Conservation (phyloP, 2,329 filamentous ascomycete species). For the Aureobasidium sp. region DNA sequence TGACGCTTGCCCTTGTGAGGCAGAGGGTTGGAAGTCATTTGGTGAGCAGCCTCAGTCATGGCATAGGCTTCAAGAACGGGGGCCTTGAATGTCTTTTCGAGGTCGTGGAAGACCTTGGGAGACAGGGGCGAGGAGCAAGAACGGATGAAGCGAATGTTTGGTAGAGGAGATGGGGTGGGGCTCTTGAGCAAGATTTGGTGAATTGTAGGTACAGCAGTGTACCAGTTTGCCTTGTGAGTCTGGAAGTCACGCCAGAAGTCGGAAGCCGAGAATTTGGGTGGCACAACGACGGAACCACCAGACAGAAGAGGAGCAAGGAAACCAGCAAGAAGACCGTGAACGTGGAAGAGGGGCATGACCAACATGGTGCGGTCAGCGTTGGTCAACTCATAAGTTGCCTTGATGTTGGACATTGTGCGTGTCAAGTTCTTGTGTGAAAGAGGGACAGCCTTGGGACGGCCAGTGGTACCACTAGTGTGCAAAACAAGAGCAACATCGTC, state of each 20-base stretch:
- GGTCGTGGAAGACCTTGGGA: conserved; percentile 71
- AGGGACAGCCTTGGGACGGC: conserved; percentile 76
- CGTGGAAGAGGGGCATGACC: conserved; percentile 87
- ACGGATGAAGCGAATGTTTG: conserved; percentile 75
- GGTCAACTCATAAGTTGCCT: conserved; percentile 67
- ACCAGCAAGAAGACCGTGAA: conserved; percentile 78
- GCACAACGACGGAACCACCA: conserved; percentile 73
- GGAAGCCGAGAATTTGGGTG: conserved; percentile 69
- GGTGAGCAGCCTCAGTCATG: conserved; percentile 85
- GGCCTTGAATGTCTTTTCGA: conserved; percentile 68
- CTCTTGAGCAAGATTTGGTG: conserved; percentile 80
- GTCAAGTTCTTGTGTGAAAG: conserved; percentile 76
- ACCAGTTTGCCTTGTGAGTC: conserved; percentile 75
- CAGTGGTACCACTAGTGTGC: conserved; percentile 80
- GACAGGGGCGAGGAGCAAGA: conserved; percentile 80
- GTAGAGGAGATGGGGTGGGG: conserved; percentile 59
- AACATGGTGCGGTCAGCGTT: conserved; percentile 70
- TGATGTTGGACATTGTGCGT: conserved; percentile 74
- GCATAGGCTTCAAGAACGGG: conserved; percentile 86
- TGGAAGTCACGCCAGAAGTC: conserved; percentile 78
- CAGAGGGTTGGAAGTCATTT: conserved; percentile 65
- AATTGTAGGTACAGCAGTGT: conserved; percentile 87
- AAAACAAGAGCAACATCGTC: conserved; percentile 76
- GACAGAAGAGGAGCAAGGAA: conserved; percentile 71
- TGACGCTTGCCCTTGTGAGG: conserved; percentile 63